These are phyloP conservation scores for Solanum okadae DNA, from an alignment of 257 asterid species.

Conservation along the genomic window DNA sequence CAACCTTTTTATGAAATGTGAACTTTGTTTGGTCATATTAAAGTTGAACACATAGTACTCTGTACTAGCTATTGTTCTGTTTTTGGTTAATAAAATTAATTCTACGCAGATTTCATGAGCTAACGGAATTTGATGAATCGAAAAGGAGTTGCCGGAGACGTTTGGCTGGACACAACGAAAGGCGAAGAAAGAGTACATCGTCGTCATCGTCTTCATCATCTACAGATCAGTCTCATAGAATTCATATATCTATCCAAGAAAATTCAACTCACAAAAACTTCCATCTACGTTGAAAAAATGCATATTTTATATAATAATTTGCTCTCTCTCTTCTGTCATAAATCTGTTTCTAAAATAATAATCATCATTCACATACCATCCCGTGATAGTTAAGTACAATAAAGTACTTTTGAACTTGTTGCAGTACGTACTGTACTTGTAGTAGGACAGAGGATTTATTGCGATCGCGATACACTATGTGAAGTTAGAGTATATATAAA, in stretches of 20 bases:
- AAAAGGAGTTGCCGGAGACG: conserved; percentile 34
- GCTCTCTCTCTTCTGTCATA: conserved; percentile 95
- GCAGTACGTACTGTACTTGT: neutral
- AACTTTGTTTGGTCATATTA: neutral
- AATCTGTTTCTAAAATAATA: neutral
- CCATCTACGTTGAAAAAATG: conserved; percentile 21
- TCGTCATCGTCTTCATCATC: neutral
- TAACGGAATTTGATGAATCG: conserved; percentile 23
- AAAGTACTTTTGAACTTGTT: neutral
- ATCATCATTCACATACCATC: neutral
- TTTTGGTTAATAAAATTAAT: neutral
- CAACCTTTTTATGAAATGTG: neutral
- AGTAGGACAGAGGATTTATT: neutral
- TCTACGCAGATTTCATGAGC: conserved; percentile 20
- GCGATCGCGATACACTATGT: neutral
- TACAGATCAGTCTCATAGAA: conserved; percentile 16
- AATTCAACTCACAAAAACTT: conserved; percentile 35
- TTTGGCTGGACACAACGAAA: conserved; percentile 50
- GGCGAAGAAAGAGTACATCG: conserved; percentile 43
- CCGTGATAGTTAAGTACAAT: too few species aligned
- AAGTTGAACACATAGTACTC: neutral
- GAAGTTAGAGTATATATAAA: neutral
- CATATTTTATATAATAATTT: neutral
- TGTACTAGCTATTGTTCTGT: neutral
- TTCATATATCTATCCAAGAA: conserved; percentile 34